These are phyloP conservation scores for Oehlia diaphana DNA, from an alignment of 192 early-diverging fungal genomes.

Conservation along the genomic window DNA sequence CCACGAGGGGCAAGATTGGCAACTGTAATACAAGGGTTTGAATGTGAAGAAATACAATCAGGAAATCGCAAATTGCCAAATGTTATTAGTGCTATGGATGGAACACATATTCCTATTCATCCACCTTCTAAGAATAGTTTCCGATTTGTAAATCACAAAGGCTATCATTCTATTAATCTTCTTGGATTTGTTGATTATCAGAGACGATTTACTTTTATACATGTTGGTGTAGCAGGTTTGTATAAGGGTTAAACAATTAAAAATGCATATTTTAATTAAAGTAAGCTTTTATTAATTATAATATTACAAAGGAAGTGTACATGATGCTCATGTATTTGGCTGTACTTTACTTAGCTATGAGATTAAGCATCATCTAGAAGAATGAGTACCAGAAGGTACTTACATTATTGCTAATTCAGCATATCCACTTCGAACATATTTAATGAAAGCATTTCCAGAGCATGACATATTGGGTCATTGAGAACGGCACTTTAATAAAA, in stretches of 20 bases:
- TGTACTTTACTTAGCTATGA: background rate
- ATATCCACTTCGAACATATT: background rate
- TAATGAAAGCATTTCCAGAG: background rate
- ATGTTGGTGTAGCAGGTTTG: background rate
- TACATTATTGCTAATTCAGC: background rate
- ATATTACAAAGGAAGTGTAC: background rate
- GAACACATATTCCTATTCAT: no score
- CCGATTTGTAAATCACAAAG: no score
- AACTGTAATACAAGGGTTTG: background rate
- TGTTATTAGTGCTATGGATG: no score
- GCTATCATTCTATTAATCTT: no score
- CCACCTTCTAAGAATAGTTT: no score
- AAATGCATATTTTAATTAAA: no score
- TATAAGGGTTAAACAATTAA: no score
- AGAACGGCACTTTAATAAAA: background rate
- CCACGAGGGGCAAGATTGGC: background rate
- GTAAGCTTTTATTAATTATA: background rate
- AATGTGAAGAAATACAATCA: background rate
- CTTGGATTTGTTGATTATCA: no score
- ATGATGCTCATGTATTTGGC: background rate
- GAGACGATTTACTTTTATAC: background rate
- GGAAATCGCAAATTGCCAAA: no score
- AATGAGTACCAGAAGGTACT: background rate
- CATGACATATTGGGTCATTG: background rate
- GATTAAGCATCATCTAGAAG: background rate